phyloP scores from a whole-genome alignment of 2,329 filamentous ascomycete species.

The Chalaropsis thielavioides region DNA sequence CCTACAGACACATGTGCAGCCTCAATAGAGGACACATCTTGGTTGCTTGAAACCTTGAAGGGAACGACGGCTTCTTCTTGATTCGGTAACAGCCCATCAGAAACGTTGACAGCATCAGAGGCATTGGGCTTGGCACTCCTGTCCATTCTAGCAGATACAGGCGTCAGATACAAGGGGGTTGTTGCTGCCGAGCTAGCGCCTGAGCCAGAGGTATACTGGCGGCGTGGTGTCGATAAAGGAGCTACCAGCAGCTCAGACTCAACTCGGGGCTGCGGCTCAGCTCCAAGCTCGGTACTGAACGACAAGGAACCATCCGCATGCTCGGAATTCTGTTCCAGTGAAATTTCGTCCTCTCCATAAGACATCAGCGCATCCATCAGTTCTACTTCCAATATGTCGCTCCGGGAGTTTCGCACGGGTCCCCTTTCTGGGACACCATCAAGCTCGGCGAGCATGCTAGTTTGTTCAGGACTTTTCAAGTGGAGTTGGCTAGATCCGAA shows the following conservation, averaged over 20 bases:
- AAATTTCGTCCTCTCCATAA: not conserved
- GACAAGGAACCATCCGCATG: not conserved
- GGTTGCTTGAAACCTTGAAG: not conserved
- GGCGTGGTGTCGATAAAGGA: not conserved
- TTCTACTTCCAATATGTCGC: conserved; percentile 1
- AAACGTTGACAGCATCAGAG: not conserved
- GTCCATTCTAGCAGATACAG: not conserved
- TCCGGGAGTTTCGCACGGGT: not conserved
- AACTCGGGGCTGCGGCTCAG: not conserved
- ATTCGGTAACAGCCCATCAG: not conserved
- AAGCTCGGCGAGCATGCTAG: not conserved
- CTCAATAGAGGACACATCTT: not conserved
- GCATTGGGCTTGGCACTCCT: no score
- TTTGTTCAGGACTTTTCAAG: not conserved
- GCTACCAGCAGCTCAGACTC: not conserved
- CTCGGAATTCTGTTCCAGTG: not conserved
- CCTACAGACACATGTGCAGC: not conserved
- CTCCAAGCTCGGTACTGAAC: not conserved
- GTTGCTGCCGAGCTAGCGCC: not conserved
- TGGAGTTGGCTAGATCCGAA: not conserved
- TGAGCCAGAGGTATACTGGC: not conserved
- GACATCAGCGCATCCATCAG: conserved; percentile 3
- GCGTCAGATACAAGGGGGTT: not conserved
- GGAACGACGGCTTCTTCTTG: not conserved
- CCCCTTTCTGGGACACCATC: not conserved